Evolutionary conservation across 306 rosid species (phyloP).

Genomic region (Vicia faba): DNA sequence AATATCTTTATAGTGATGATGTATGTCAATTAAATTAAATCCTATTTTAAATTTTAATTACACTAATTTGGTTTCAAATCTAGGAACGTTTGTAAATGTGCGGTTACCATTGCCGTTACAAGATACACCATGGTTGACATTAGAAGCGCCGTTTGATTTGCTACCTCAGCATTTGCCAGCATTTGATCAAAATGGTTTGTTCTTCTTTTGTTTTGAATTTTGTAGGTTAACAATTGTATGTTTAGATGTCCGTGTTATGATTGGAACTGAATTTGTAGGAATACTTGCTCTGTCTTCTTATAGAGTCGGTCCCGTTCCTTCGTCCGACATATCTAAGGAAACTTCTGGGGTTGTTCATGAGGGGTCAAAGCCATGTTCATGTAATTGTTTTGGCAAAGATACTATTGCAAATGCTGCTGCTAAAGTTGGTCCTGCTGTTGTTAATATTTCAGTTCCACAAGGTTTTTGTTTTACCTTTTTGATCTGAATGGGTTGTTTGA

Average conservation of each 20-base stretch:
- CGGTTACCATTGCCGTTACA: slow-evolving; percentile 42
- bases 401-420: slow-evolving; percentile 89
- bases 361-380: slow-evolving; percentile 44
- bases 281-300: slow-evolving; percentile 46
- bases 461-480: slow-evolving; percentile 44
- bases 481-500: background rate
- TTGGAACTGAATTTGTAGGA: slow-evolving; percentile 47
- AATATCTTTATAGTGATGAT: background rate
- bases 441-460: slow-evolving; percentile 67
- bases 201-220: background rate
- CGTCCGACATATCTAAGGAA: slow-evolving; percentile 49
- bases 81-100: slow-evolving; percentile 45
- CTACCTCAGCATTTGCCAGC: slow-evolving; percentile 18
- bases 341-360: slow-evolving; percentile 42
- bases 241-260: background rate
- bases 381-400: slow-evolving; percentile 66
- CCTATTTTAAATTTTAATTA: background rate
- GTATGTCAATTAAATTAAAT: background rate
- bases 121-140: slow-evolving; percentile 39
- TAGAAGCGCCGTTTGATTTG: slow-evolving; percentile 32
- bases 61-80: slow-evolving; percentile 10
- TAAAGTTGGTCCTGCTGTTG: slow-evolving; percentile 82
- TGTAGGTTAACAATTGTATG: background rate
- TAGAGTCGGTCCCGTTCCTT: slow-evolving; percentile 45
- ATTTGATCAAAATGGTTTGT: slow-evolving; percentile 44